phyloP scores from a whole-genome alignment of 2,329 filamentous ascomycete genomes.

The Amauroascus niger region DNA sequence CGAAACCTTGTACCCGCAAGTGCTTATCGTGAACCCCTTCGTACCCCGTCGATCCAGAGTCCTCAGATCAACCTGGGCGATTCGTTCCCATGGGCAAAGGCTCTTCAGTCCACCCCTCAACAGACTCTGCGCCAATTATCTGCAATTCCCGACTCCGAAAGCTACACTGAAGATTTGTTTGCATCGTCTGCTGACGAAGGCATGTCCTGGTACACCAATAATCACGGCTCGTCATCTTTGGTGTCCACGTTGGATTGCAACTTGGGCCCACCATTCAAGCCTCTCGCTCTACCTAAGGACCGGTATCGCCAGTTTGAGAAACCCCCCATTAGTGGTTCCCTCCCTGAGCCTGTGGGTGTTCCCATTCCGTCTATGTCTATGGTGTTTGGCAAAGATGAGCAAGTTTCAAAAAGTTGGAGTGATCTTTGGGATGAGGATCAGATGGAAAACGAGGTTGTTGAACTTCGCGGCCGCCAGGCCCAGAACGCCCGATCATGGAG shows the following conservation, averaged over 20 bases:
- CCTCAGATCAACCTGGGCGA: slow-evolving; percentile 65
- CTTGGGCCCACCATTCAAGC: slow-evolving; percentile 70
- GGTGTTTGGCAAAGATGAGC: slow-evolving; percentile 67
- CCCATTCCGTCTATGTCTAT: slow-evolving; percentile 62
- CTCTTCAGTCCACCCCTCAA: slow-evolving; percentile 64
- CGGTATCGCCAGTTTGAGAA: slow-evolving; percentile 46
- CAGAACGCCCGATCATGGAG: slow-evolving; percentile 71
- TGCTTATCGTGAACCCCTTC: slow-evolving; percentile 86
- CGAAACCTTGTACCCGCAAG: slow-evolving; percentile 64
- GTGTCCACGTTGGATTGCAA: slow-evolving; percentile 78
- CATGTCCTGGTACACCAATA: slow-evolving; percentile 66
- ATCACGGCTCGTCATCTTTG: slow-evolving; percentile 67
- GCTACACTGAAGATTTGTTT: slow-evolving; percentile 77
- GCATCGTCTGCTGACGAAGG: slow-evolving; percentile 59
- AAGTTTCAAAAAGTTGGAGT: slow-evolving; percentile 96
- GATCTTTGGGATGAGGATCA: slow-evolving; percentile 97
- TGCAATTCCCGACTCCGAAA: slow-evolving; percentile 67
- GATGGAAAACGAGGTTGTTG: slow-evolving; percentile 51
- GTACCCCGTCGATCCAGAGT: slow-evolving; percentile 88
- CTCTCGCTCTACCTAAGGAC: slow-evolving; percentile 47
- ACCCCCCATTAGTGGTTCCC: slow-evolving; percentile 68
- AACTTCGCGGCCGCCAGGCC: slow-evolving; percentile 49
- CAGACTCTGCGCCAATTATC: slow-evolving; percentile 73
- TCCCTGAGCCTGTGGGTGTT: slow-evolving; percentile 53
- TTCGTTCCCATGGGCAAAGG: slow-evolving; percentile 91